A percentile compares a stretch with the other conserved stretches of the same genome.
Conservation (phyloP, 345 rosid genomes). For the Ceriops decandra region DNA sequence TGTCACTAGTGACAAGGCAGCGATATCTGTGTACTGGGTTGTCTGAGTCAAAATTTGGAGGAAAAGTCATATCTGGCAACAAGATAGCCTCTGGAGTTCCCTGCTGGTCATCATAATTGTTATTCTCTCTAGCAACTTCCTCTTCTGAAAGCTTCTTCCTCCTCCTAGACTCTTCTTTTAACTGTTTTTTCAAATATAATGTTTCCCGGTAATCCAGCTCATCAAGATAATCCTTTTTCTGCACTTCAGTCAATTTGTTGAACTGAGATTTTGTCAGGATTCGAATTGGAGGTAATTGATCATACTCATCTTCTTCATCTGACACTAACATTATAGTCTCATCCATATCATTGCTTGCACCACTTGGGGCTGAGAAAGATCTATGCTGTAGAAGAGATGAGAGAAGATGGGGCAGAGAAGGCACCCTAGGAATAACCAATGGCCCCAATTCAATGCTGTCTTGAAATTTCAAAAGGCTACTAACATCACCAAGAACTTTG, state of each 20-base stretch:
- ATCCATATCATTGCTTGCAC: slow-evolving; percentile 46
- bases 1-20: slow-evolving; percentile 50
- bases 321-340: slow-evolving; percentile 43
- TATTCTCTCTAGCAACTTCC: slow-evolving; percentile 28
- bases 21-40: slow-evolving; percentile 67
- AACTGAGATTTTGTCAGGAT: slow-evolving; percentile 81
- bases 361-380: slow-evolving; percentile 42
- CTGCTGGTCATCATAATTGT: slow-evolving; percentile 31
- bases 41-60: slow-evolving; percentile 77
- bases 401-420: slow-evolving; percentile 94
- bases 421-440: slow-evolving; percentile 43
- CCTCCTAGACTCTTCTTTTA: slow-evolving; percentile 64
- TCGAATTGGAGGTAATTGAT: slow-evolving; percentile 78
- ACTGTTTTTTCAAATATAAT: slow-evolving; percentile 76
- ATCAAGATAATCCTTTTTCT: slow-evolving; percentile 79
- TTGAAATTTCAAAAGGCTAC: slow-evolving; percentile 52
- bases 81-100: slow-evolving; percentile 51
- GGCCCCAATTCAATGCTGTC: slow-evolving; percentile 71
- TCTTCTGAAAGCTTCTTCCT: slow-evolving; percentile 42
- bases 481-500: slow-evolving; percentile 81
- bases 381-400: slow-evolving; percentile 64
- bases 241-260: slow-evolving; percentile 57
- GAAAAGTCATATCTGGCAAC: slow-evolving; percentile 78
- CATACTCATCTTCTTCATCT: slow-evolving; percentile 82
- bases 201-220: slow-evolving; percentile 91